These are phyloP conservation scores for Starmerella vaccinii DNA, from an alignment of 805 yeast species.

Conservation along the genomic window DNA sequence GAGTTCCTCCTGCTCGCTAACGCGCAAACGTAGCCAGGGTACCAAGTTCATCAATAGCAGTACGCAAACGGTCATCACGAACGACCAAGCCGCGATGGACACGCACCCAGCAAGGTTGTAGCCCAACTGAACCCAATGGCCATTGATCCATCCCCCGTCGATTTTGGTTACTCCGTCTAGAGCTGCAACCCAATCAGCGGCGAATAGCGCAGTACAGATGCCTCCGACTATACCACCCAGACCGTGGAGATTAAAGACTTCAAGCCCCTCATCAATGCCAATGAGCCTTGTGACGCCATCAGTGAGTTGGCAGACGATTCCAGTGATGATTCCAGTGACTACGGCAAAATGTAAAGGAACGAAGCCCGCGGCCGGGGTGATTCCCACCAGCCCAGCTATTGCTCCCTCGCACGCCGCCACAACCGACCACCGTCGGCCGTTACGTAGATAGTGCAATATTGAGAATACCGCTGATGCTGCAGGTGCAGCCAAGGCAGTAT, in stretches of 20 bases:
- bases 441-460: conserved; percentile 39
- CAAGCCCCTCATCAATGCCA: conserved; percentile 86
- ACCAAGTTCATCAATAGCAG: conserved; percentile 9
- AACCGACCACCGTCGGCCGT: conserved; percentile 73
- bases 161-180: conserved; percentile 13
- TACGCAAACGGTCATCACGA: conserved; percentile 5
- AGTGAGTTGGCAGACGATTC: conserved; percentile 69
- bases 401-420: conserved; percentile 91
- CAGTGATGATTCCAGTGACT: conserved; percentile 63
- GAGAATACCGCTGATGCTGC: conserved; percentile 38
- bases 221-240: conserved; percentile 3
- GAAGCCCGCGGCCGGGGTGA: conserved; percentile 94
- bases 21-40: conserved; percentile 12
- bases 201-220: conserved; percentile 33
- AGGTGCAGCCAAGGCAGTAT: conserved; percentile 44
- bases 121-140: conserved; percentile 15
- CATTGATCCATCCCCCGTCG: conserved; percentile 18
- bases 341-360: conserved; percentile 77
- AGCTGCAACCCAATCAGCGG: conserved; percentile 30
- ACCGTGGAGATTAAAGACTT: conserved; percentile 27
- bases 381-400: conserved; percentile 84
- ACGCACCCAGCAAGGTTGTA: conserved; percentile 14
- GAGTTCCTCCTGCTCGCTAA: conserved; percentile 11
- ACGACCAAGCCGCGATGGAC: conserved; percentile 17
- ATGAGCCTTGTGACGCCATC: conserved; percentile 64